Evolutionary conservation across 371 early-diverging fungal species (phyloP).

Genomic region (Zopfochytrium polystomum): DNA sequence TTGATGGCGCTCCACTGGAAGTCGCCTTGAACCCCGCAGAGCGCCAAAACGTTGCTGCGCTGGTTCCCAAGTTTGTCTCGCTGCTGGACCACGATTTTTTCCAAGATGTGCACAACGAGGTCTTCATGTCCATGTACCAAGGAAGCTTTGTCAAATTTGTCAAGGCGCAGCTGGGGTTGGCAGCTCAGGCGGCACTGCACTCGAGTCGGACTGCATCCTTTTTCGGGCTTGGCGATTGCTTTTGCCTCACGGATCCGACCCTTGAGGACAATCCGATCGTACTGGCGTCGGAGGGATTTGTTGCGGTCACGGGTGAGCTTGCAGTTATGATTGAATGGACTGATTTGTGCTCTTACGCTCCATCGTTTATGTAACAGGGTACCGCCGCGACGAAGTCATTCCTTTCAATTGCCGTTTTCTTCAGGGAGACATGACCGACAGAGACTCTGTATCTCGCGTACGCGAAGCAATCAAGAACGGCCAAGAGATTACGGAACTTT

Average conservation of each 20-base stretch:
- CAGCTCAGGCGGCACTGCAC: constrained; percentile 1
- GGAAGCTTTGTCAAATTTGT: constrained; percentile 10
- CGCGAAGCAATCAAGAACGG: constrained; percentile 6
- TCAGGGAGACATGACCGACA: constrained; percentile 18
- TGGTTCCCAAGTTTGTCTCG: background rate
- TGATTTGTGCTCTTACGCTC: too few species aligned
- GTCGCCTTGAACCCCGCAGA: background rate
- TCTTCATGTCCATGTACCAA: constrained; percentile 11
- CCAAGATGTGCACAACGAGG: background rate
- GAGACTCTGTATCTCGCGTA: constrained; percentile 7
- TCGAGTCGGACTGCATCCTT: background rate
- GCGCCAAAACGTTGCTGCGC: background rate
- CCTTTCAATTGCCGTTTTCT: constrained; percentile 22
- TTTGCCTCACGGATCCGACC: constrained; percentile 14
- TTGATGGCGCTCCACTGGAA: background rate
- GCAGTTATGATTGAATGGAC: background rate
- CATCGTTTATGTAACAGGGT: too few species aligned
- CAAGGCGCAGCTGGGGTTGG: constrained; percentile 1
- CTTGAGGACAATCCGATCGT: constrained; percentile 24
- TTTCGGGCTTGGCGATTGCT: constrained; percentile 24
- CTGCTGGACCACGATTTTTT: background rate
- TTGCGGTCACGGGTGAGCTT: constrained; percentile 17
- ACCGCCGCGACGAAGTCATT: constrained; percentile 1
- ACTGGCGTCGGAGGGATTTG: constrained; percentile 19
- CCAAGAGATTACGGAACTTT: constrained; percentile 14